phyloP scores from a whole-genome alignment of 257 asterid species.

The Solanum corneliomulleri region DNA sequence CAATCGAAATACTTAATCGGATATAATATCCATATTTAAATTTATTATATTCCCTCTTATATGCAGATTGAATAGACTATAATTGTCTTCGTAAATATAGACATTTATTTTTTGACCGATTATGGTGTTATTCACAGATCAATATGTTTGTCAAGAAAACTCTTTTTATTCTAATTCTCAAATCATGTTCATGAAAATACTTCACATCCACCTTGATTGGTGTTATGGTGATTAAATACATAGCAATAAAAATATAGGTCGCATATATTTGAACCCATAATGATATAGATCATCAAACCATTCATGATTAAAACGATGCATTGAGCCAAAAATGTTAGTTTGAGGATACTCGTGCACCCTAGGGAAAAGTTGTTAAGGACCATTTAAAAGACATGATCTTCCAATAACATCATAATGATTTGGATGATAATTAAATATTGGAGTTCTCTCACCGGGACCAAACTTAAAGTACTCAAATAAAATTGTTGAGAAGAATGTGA shows the following conservation, averaged over 20 bases:
- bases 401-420: background rate
- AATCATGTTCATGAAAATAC: background rate
- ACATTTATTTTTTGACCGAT: no score
- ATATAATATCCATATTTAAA: background rate
- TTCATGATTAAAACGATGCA: no score
- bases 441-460: background rate
- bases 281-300: no score
- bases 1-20: background rate
- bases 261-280: background rate
- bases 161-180: background rate
- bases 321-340: no score
- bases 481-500: background rate
- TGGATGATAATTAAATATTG: background rate
- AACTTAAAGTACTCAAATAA: background rate
- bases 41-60: background rate
- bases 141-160: no score
- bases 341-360: background rate
- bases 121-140: no score
- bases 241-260: no score
- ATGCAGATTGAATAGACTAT: background rate
- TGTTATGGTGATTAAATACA: background rate
- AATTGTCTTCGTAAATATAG: no score
- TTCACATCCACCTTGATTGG: background rate
- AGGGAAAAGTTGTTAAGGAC: background rate
- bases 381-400: background rate